Percentiles rank a stretch among this genome's conserved stretches.
Conservation (phyloP, 75 land plant genomes). For the Selaginella tamariscina region DNA sequence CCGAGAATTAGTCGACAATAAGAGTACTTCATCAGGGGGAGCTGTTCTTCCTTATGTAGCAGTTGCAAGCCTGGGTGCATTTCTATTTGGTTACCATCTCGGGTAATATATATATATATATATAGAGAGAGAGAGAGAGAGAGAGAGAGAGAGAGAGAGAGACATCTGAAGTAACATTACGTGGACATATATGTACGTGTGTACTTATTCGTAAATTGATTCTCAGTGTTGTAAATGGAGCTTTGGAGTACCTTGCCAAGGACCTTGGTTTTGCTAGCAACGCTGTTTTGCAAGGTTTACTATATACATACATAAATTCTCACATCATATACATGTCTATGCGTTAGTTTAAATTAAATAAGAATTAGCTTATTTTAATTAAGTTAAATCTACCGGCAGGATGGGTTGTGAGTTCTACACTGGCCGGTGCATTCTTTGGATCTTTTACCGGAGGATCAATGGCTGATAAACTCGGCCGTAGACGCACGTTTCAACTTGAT, state of each 20-base stretch:
- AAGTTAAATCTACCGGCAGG: conserved; percentile 31
- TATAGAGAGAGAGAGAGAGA: no score
- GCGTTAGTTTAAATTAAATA: neutral
- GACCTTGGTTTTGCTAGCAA: conserved; percentile 61
- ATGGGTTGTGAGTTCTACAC: conserved; percentile 85
- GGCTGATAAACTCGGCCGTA: conserved; percentile 88
- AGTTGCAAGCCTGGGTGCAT: conserved; percentile 86
- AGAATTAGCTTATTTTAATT: neutral
- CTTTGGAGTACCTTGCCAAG: conserved; percentile 66
- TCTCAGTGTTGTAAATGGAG: conserved; percentile 87
- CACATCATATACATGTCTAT: neutral
- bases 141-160: neutral
- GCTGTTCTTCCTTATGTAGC: conserved; percentile 82
- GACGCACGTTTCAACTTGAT: conserved; percentile 75
- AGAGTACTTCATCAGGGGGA: conserved; percentile 49
- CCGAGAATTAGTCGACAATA: conserved; percentile 28
- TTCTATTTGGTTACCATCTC: conserved; percentile 91
- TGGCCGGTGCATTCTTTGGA: conserved; percentile 90
- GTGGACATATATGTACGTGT: no score
- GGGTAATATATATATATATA: no score
- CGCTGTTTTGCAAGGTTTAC: conserved; percentile 69
- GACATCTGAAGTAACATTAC: neutral
- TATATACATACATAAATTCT: conserved; percentile 9
- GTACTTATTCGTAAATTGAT: conserved; percentile 1
- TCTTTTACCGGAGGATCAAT: conserved; percentile 83